phyloP scores from a whole-genome alignment of 1,284 basidiomycete species.

The Fomitopsis pinicola region DNA sequence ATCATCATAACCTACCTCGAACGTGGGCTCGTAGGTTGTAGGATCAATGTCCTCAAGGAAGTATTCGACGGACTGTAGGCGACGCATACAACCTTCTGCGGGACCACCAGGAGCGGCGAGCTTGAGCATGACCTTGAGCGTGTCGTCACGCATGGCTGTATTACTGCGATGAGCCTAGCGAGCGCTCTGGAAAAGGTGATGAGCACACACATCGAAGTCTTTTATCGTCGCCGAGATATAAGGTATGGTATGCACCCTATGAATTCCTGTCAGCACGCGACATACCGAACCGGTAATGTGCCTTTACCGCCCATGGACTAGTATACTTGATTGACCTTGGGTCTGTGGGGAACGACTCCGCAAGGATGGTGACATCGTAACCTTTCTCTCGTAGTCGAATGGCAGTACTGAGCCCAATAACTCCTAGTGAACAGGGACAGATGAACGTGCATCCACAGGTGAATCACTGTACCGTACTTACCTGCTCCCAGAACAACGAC shows the following conservation, averaged over 20 bases:
- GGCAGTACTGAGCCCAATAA: slow-evolving; percentile 70
- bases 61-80: slow-evolving; percentile 43
- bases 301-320: slow-evolving; percentile 72
- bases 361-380: slow-evolving; percentile 62
- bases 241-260: slow-evolving; percentile 70
- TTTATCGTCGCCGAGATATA: slow-evolving; percentile 41
- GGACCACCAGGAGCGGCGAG: slow-evolving; percentile 53
- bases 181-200: background rate
- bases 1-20: background rate
- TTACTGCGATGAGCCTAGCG: too few species aligned
- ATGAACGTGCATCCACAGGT: background rate
- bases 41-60: slow-evolving; percentile 26
- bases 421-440: slow-evolving; percentile 38
- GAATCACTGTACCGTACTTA: slow-evolving; percentile 5
- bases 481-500: slow-evolving; percentile 30
- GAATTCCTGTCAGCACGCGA: background rate
- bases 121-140: slow-evolving; percentile 68
- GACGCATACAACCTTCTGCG: slow-evolving; percentile 57
- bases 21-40: background rate
- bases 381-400: slow-evolving; percentile 57
- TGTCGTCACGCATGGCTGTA: slow-evolving; percentile 63
- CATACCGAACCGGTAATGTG: slow-evolving; percentile 21
- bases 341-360: slow-evolving; percentile 65
- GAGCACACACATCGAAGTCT: slow-evolving; percentile 44
- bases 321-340: slow-evolving; percentile 65